Evolutionary conservation across 2,329 filamentous ascomycete genomes (phyloP), one percentile per base, ranked within the genome.

Genomic region (Blastomyces emzantsi): DNA sequence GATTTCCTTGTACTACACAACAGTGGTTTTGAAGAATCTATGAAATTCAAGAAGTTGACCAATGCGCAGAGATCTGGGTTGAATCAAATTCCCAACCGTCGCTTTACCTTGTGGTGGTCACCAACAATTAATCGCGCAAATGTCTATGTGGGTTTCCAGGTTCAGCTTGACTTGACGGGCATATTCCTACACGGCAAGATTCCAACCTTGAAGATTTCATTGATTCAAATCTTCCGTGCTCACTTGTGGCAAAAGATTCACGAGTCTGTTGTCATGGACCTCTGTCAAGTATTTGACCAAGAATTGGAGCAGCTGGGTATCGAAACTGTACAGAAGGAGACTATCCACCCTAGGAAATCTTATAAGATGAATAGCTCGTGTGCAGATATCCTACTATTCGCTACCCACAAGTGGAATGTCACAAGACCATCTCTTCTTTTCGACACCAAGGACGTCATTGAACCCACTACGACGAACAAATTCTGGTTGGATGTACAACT

Each of bases 341-440:
- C 94, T 0, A 99, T 99, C 65, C 94, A 99, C 81, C 94, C 94
- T 61, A 86, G 94, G 85, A 99, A 99, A 79, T 97, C 92, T 4
- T 99, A 99, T 85, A 99, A 99, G 85, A 99, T 99, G 94, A 99
- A 99, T 82, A 97, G 92, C 72, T 97, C 93, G 64, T 97, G 94
- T 72, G 94, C 95, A 4, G 94, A 99, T 76, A 97, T 99, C 67
- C 83, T 97, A 62, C 84, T 99, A 11, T 99, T 99, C 73, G 93
- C 94, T 47, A 96, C 90, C 67, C 94, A 97, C 80, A 99, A 97
- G 76, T 99, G 95, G 95, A 97, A 96, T 67, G 92, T 99, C 61
- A 97, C 92, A 0, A 84, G 90, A 2, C 95, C 94, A 1, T 97
- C 93, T 2, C 85, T 96, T 70, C 81, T 99, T 3, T 96, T 95